Evolutionary conservation across 192 early-diverging fungal genomes (phyloP), one percentile per base, ranked within the genome.

Genomic region (Backusella macrospora): DNA sequence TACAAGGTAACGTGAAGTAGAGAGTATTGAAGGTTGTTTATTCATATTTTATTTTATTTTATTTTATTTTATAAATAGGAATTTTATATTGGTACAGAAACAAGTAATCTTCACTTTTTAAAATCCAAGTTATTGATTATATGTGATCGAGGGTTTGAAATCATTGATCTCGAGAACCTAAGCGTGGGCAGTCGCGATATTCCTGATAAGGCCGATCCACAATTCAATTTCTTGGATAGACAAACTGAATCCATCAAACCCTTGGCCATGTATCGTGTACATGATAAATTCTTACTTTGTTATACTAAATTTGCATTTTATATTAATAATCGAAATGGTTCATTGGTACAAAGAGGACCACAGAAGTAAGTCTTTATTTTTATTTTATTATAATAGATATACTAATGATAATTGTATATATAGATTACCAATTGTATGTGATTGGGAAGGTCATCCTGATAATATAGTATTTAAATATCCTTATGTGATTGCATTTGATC

Each of bases 261-360:
- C 4, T 89, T 97, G 62, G 89, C 92, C 6, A 88, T 98, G 68
- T 98, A 94, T 80, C 86, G 94, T 37, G 83, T 96, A 40, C 84
- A 86, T 12, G 86, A 91, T 49, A 73, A 73, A 29, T 96, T 96
- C 80, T 78, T 98, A 66, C 86, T 98, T 18, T 98, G 96, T 79
- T 98, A 98, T 80, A 90, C 94, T 83, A 94, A 96, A 79, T 93
- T 96, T 84, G 94, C 91, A 1, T 98, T 99, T 73, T 98, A 91
- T 76, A 91, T 99, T 18, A 92, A 98, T 82, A 91, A 92, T 70
- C 86, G 75, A 7, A 71, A 89, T 76, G 97, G 97, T 43, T 86
- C 74, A 34, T 47, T 76, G n/a, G 78, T 75, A 14, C 40, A 52
- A 13, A 52, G 76, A 59, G 34, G 70, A 39, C 26, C 65, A 21